A percentile compares a stretch with the other conserved stretches of the same genome.
Evolutionary conservation across 2,329 filamentous ascomycete species (phyloP).

Genomic region (Thielaviopsis euricoi): DNA sequence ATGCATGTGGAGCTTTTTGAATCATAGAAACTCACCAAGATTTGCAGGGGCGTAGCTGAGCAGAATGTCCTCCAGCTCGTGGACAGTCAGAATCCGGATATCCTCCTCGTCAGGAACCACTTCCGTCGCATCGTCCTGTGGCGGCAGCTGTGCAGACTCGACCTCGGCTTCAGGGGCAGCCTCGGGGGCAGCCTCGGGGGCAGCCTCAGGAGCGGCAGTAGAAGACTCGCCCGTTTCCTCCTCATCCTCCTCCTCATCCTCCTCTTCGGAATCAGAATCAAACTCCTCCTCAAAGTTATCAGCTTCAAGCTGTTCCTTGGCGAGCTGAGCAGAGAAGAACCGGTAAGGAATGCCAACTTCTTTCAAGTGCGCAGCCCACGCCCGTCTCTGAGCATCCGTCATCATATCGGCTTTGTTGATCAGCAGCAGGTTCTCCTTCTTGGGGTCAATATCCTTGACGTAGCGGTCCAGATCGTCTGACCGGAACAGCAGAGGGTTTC

Average conservation of each 20-base stretch:
- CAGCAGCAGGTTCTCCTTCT: constrained; percentile 78
- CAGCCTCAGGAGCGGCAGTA: constrained; percentile 19
- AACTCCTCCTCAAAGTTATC: constrained; percentile 13
- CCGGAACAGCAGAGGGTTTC: constrained; percentile 85
- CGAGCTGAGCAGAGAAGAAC: constrained; percentile 89
- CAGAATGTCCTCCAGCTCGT: constrained; percentile 84
- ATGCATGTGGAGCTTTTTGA: not conserved
- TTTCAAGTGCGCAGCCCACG: constrained; percentile 79
- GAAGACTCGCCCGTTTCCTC: constrained; percentile 10
- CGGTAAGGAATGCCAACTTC: constrained; percentile 70
- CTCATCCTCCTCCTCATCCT: constrained; percentile 19
- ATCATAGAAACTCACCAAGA: constrained; percentile 25
- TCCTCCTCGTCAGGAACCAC: constrained; percentile 32
- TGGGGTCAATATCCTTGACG: constrained; percentile 77
- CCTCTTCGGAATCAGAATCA: constrained; percentile 30
- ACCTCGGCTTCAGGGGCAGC: constrained; percentile 11
- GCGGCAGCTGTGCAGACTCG: constrained; percentile 14
- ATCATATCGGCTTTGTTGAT: constrained; percentile 99
- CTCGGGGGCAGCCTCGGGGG: constrained; percentile 11
- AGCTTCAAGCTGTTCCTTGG: constrained; percentile 75
- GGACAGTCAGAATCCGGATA: constrained; percentile 74
- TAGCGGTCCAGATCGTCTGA: constrained; percentile 88
- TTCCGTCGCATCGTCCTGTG: constrained; percentile 20
- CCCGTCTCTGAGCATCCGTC: constrained; percentile 63
- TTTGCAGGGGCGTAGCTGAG: constrained; percentile 48